Percentiles rank a stretch among this genome's conserved stretches.
Conservation (phyloP, 2,329 filamentous ascomycete species). For the Xylariaceae sp. region DNA sequence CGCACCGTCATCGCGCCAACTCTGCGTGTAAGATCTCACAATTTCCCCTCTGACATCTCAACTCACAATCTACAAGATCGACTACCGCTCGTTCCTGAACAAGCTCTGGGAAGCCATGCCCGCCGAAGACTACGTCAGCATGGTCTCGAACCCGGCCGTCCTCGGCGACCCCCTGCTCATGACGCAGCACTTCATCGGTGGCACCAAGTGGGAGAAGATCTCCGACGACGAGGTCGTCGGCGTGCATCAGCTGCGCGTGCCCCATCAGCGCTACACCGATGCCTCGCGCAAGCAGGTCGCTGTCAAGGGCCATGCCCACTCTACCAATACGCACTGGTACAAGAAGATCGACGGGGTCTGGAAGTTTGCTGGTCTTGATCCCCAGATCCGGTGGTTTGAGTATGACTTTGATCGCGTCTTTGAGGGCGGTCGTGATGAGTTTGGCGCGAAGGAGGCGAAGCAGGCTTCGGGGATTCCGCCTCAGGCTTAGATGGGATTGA, state of each 20-base stretch:
- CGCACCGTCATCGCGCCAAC: constrained; percentile 58
- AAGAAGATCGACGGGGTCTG: constrained; percentile 53
- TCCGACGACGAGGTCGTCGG: constrained; percentile 55
- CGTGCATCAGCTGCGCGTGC: constrained; percentile 57
- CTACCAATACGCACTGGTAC: constrained; percentile 54
- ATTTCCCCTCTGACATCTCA: background rate
- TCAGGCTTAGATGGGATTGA: constrained; percentile 2
- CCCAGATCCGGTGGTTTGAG: constrained; percentile 53
- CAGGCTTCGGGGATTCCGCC: constrained; percentile 19
- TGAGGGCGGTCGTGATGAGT: constrained; percentile 36
- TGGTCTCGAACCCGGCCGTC: constrained; percentile 53
- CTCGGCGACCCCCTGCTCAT: constrained; percentile 57
- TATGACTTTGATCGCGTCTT: constrained; percentile 55
- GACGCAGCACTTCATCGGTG: constrained; percentile 62
- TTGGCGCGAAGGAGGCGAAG: constrained; percentile 25
- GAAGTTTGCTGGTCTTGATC: constrained; percentile 55
- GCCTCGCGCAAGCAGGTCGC: constrained; percentile 42
- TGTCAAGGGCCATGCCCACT: constrained; percentile 57
- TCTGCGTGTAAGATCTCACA: constrained; percentile 37
- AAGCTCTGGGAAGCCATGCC: constrained; percentile 58
- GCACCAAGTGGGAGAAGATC: constrained; percentile 52
- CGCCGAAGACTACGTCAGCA: constrained; percentile 54
- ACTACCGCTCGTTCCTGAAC: constrained; percentile 63
- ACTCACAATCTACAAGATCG: constrained; percentile 45
- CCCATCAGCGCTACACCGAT: constrained; percentile 57